Evolutionary conservation across 306 rosid species (phyloP).

Genomic region (Cucumis sativus): DNA sequence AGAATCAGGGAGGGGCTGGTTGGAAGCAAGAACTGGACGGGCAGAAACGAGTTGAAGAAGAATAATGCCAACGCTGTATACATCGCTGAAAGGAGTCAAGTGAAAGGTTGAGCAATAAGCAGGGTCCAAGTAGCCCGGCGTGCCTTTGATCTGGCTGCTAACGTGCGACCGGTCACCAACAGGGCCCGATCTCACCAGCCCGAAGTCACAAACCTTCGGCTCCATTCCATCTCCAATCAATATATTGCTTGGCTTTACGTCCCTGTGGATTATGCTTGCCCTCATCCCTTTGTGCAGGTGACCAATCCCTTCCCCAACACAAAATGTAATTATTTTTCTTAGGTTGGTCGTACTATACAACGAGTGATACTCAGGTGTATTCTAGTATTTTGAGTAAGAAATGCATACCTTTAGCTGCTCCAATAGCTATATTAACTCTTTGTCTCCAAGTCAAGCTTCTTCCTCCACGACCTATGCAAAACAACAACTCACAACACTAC

Average conservation of each 20-base stretch:
- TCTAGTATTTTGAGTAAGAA: not conserved
- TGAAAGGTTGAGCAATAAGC: conserved; percentile 70
- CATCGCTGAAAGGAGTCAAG: conserved; percentile 63
- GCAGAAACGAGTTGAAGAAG: conserved; percentile 67
- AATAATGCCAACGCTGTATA: conserved; percentile 73
- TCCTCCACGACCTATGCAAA: conserved; percentile 32
- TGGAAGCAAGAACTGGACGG: conserved; percentile 41
- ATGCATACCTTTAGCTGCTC: conserved; percentile 60
- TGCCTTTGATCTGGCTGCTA: conserved; percentile 84
- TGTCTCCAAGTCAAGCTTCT: conserved; percentile 68
- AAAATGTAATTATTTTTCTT: too few species aligned
- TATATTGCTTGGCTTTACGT: conserved; percentile 74
- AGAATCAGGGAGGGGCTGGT: conserved; percentile 14
- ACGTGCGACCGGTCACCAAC: conserved; percentile 63
- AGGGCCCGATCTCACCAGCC: conserved; percentile 63
- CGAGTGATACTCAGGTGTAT: too few species aligned
- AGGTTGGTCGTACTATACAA: too few species aligned
- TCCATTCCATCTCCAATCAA: conserved; percentile 61
- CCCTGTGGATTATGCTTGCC: conserved; percentile 67
- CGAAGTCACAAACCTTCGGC: conserved; percentile 87
- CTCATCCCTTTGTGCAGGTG: conserved; percentile 60
- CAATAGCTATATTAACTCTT: conserved; percentile 63
- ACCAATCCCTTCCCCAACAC: conserved; percentile 39
- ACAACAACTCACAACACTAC: not conserved
- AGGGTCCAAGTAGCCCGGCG: conserved; percentile 89